phyloP scores from a whole-genome alignment of 805 yeast species.

The Geotrichum ghanense region DNA sequence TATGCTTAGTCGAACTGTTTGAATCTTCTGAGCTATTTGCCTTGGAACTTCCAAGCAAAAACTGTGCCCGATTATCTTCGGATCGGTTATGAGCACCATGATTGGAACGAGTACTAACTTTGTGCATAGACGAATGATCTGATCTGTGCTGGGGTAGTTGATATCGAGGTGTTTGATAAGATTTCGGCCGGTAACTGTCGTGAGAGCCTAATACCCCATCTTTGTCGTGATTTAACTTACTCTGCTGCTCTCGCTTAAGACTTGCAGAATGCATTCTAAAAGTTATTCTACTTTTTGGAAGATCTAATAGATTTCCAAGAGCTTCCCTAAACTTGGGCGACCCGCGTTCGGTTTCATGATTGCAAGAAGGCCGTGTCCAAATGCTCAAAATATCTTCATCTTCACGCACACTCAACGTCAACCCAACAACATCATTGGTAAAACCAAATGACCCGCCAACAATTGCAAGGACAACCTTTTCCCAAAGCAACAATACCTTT shows the following conservation, averaged over 20 bases:
- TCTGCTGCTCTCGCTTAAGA: conserved; percentile 15
- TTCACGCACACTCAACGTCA: conserved; percentile 45
- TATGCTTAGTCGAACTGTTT: too few relatives aligned
- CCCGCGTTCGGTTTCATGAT: neutral
- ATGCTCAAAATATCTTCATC: conserved; percentile 49
- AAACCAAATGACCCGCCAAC: conserved; percentile 34
- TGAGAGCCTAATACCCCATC: too few relatives aligned
- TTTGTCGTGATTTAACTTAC: too few relatives aligned
- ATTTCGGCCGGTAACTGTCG: too few relatives aligned
- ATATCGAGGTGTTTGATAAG: too few relatives aligned
- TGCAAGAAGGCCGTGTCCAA: conserved; percentile 35
- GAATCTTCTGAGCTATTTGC: too few relatives aligned
- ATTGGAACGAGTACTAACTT: too few relatives aligned
- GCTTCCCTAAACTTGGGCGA: conserved; percentile 23
- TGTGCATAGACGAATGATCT: too few relatives aligned
- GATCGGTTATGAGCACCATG: too few relatives aligned
- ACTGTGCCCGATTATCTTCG: too few relatives aligned
- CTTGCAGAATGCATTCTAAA: conserved; percentile 24
- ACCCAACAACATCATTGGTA: conserved; percentile 37
- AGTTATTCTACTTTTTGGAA: conserved; percentile 12
- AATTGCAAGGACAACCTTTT: conserved; percentile 38
- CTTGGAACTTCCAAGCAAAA: too few relatives aligned
- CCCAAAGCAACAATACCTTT: conserved; percentile 21
- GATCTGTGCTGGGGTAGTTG: too few relatives aligned
- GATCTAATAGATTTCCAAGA: conserved; percentile 11